These are phyloP conservation scores for Cercospora brassicicola DNA, from an alignment of 2,329 filamentous ascomycete genomes.

Conservation along the genomic window DNA sequence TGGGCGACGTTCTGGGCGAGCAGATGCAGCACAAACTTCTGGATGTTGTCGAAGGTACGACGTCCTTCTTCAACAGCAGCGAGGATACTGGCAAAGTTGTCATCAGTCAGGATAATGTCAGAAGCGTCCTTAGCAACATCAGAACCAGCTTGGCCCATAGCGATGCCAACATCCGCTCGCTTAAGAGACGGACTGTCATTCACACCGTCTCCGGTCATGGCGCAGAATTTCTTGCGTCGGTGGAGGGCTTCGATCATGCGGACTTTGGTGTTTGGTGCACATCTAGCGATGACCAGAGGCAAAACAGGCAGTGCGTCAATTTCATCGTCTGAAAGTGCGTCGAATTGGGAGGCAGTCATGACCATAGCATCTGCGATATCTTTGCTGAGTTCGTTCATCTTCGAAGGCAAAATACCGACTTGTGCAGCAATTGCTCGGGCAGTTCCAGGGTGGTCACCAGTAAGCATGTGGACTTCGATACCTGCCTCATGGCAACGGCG, in stretches of 20 bases:
- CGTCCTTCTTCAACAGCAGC: constrained; percentile 79
- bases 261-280: constrained; percentile 81
- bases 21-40: constrained; percentile 87
- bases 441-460: constrained; percentile 77
- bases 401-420: constrained; percentile 70
- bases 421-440: constrained; percentile 76
- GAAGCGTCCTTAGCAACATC: constrained; percentile 83
- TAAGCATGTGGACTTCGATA: constrained; percentile 80
- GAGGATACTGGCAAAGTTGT: constrained; percentile 85
- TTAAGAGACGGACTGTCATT: constrained; percentile 83
- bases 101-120: constrained; percentile 81
- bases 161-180: constrained; percentile 80
- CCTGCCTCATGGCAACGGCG: constrained; percentile 69
- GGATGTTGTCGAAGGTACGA: constrained; percentile 84
- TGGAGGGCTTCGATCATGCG: constrained; percentile 88
- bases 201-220: constrained; percentile 87
- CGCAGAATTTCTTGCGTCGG: constrained; percentile 71
- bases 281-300: constrained; percentile 79
- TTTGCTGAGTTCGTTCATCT: constrained; percentile 60
- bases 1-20: constrained; percentile 93
- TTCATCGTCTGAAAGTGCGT: constrained; percentile 70
- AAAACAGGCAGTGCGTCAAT: constrained; percentile 73
- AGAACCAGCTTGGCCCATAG: constrained; percentile 80
- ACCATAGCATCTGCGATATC: constrained; percentile 68
- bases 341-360: constrained; percentile 61